Evolutionary conservation across 2,329 filamentous ascomycete species (phyloP).

Genomic region (Colletotrichum liaoningense): DNA sequence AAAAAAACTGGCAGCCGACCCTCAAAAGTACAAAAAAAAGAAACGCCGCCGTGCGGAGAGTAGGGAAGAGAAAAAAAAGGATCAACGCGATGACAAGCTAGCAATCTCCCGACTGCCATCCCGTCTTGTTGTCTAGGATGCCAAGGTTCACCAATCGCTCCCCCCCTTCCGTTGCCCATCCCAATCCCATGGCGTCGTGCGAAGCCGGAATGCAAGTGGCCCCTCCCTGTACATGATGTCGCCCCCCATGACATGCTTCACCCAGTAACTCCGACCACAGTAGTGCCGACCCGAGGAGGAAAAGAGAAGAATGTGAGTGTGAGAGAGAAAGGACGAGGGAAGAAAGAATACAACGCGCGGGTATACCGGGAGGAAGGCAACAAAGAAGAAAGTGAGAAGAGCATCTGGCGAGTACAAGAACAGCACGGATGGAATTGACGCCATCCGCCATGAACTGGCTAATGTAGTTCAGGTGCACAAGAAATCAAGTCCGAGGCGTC

Average conservation of each 20-base stretch:
- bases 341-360: slow-evolving; percentile 30
- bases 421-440: neutral
- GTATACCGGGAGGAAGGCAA: slow-evolving; percentile 21
- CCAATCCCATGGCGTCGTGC: neutral
- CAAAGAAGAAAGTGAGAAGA: neutral
- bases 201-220: slow-evolving; percentile 7
- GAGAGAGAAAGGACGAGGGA: neutral
- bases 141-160: neutral
- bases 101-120: neutral
- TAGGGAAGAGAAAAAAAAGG: neutral
- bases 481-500: slow-evolving; percentile 65
- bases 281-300: neutral
- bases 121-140: neutral
- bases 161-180: neutral
- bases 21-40: slow-evolving; percentile 10
- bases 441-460: neutral
- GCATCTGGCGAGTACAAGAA: neutral
- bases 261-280: slow-evolving; percentile 20
- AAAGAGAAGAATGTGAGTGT: neutral
- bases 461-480: slow-evolving; percentile 54
- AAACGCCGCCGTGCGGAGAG: slow-evolving; percentile 7
- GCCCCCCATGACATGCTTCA: slow-evolving; percentile 13
- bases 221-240: slow-evolving; percentile 19
- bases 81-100: neutral
- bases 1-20: slow-evolving; percentile 1